Evolutionary conservation across 2,329 filamentous ascomycete species (phyloP).

Genomic region (Ceratocystis albifundus): DNA sequence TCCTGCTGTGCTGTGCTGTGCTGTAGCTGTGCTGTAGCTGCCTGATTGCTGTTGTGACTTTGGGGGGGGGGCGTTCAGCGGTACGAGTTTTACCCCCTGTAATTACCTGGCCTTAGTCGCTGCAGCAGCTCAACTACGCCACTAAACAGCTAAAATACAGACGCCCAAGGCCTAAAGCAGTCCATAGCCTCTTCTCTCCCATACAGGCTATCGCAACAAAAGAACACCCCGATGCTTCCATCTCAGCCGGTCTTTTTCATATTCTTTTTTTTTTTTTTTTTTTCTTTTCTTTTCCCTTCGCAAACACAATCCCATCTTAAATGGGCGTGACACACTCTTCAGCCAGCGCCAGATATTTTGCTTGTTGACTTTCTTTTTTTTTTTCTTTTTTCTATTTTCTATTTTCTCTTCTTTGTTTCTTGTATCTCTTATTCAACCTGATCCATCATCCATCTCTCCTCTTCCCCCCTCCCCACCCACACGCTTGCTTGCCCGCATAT

Average conservation of each 20-base stretch:
- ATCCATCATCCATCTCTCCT: not conserved
- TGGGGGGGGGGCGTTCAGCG: too few relatives aligned
- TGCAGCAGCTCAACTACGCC: too few relatives aligned
- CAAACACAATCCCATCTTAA: not conserved
- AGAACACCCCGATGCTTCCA: not conserved
- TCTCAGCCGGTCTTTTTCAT: not conserved
- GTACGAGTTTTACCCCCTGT: too few relatives aligned
- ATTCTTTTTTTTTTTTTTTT: not conserved
- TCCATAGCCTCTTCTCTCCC: too few relatives aligned
- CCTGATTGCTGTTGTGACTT: not conserved
- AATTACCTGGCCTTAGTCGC: too few relatives aligned
- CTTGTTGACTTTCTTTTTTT: not conserved
- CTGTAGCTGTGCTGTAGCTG: too few relatives aligned
- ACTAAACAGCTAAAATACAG: too few relatives aligned
- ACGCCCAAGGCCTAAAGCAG: too few relatives aligned
- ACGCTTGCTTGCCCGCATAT: not conserved
- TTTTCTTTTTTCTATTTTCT: not conserved
- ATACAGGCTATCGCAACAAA: not conserved
- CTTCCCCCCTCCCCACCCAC: not conserved
- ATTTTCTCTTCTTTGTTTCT: not conserved
- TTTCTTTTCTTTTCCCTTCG: not conserved
- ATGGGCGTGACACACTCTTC: not conserved
- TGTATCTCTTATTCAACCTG: slow-evolving; percentile 6
- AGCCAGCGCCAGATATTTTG: not conserved
- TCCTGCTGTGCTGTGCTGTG: too few relatives aligned